Evolutionary conservation across 306 rosid species (phyloP), one percentile per base, ranked within the genome.

Genomic region (Begonia loranthoides): DNA sequence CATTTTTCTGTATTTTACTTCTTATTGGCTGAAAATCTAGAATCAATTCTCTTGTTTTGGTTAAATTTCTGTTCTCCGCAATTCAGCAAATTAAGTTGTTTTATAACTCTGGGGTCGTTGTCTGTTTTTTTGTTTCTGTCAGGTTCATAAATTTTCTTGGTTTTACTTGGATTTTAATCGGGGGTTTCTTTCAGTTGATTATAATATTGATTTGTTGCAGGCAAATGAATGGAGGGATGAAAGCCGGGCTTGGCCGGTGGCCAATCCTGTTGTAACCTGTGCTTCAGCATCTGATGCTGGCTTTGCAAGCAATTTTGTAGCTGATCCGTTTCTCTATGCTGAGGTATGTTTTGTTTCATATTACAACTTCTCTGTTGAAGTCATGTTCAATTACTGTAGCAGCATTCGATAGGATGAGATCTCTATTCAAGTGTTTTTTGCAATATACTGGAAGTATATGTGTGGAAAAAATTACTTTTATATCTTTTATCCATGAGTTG

Each of bases 241-340:
- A 15, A 71, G 74, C 67, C 84, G 79, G 3, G 88, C 99, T 48
- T 92, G 99, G 99, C 99, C 99, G 0, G 96, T 92, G 49, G 93
- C 99, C 6, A 92, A 92, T 65, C 99, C 99, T 43, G 93, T 86
- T 46, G 55, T 92, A 66, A 80, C 94, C 4, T 92, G 99, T 79
- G 93, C 93, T 68, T 83, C 99, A 10, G 78, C 72, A 67, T 92
- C 99, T 51, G 85, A 75, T 62, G 87, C 89, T 68, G 99, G 99
- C 55, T 73, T 63, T 58, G 94, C 96, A 1, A 92, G 99, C 60
- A 92, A 92, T 69, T 92, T 92, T 77, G 96, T 86, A 65, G 95
- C 99, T 12, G 99, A 92, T 62, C 99, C 99, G 68, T 92, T 86
- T 60, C 94, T 92, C 57, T 79, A 72, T 50, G 66, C 76, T 50